phyloP scores from a whole-genome alignment of 441 rosid species.

The Euphorbia schlechtendalii region DNA sequence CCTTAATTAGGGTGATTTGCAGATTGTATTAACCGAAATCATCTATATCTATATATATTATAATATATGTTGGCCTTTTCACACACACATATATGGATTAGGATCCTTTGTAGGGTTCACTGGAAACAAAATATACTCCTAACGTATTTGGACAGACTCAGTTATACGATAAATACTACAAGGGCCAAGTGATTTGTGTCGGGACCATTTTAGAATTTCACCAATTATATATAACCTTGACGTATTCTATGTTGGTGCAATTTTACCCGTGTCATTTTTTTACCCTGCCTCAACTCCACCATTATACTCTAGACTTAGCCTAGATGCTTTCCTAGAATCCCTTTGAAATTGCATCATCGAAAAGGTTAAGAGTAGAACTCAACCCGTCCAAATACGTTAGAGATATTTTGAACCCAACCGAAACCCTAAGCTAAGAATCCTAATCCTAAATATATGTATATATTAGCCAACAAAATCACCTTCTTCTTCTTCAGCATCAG shows the following conservation, averaged over 20 bases:
- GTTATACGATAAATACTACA: too few relatives aligned
- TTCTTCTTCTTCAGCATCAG: constrained; percentile 42
- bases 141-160: not conserved
- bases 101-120: not conserved
- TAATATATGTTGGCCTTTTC: not conserved
- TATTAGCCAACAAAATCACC: not conserved
- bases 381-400: not conserved
- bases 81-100: not conserved
- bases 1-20: constrained; percentile 28
- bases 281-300: too few relatives aligned
- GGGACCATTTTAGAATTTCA: too few relatives aligned
- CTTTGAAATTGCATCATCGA: too few relatives aligned
- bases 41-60: constrained; percentile 7
- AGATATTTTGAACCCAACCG: not conserved
- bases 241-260: too few relatives aligned
- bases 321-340: too few relatives aligned
- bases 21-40: not conserved
- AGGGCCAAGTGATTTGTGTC: too few relatives aligned
- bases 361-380: too few relatives aligned
- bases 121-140: not conserved
- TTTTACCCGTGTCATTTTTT: too few relatives aligned
- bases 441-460: not conserved
- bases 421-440: not conserved
- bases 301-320: too few relatives aligned
- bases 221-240: too few relatives aligned